Evolutionary conservation across 1,284 basidiomycete genomes (phyloP), one percentile per base, ranked within the genome.

Genomic region (Phylloboletellus chloephorus): DNA sequence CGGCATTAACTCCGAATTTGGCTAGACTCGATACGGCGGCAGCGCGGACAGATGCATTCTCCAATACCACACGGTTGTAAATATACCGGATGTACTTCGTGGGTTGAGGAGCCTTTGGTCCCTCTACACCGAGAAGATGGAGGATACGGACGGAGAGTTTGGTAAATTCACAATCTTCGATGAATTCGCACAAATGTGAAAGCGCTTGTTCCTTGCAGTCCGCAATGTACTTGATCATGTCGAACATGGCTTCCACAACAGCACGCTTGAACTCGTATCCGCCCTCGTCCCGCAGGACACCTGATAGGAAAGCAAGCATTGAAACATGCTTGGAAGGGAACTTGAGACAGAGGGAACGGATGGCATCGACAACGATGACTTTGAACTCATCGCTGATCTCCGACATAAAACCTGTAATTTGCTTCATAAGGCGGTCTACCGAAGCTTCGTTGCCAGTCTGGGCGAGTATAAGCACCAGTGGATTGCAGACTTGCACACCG

Each of bases 361-460:
- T 96, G 37, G 96, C 96, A 51, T 98, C 93, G 49, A 99, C 95
- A 41, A 99, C 96, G 66, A 98, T 96, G 60, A 98, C 93, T 74
- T 98, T 98, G 80, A 99, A 99, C 68, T 98, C 96, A 66, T 99
- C 96, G 52, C 90, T 95, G 67, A 99, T 98, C 66, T 99, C 96
- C 50, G 87, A 79, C 94, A 99, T 98, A 74, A 99, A 99, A 35
- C 91, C 87, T 39, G 91, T 90, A 60, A 98, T 99, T 68, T 98
- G 95, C 67, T 98, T 98, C 85, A 99, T 98, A 51, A 99, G 79
- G 41, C 96, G 83, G 68, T 98, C 96, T 23, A 99, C 96, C 2
- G 92, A 96, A 4, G 93, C 93, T 68, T 99, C 96, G 65, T 98
- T 98, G 25, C 96, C 96, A 25, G 96, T 99, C 91, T 72, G 52